These are phyloP conservation scores for Colletotrichum liriopes DNA, from an alignment of 2,329 filamentous ascomycete genomes.

Conservation along the genomic window DNA sequence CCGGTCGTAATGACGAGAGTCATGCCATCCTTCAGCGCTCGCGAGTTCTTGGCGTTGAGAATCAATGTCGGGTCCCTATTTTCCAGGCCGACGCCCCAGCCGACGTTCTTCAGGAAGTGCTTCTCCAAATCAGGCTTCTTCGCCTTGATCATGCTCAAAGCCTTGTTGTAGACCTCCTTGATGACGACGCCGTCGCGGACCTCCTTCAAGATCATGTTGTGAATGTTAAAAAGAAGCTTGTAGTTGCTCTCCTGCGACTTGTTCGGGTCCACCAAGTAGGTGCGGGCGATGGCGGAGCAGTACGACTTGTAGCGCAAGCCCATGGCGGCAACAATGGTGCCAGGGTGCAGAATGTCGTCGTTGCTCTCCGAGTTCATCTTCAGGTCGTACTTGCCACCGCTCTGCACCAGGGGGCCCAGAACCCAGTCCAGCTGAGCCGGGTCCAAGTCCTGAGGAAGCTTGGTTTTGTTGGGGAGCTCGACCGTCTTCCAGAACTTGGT, in stretches of 20 bases:
- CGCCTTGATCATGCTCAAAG: conserved; percentile 82
- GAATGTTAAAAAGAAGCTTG: conserved; percentile 86
- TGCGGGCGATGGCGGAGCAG: conserved; percentile 91
- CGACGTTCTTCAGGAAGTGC: conserved; percentile 93
- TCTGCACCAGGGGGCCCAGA: conserved; percentile 91
- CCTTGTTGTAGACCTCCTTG: conserved; percentile 94
- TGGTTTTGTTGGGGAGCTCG: conserved; percentile 78
- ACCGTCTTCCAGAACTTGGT: conserved; percentile 91
- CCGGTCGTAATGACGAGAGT: conserved; percentile 93
- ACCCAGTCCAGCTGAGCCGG: conserved; percentile 93
- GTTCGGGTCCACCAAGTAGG: conserved; percentile 96
- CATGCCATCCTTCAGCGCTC: conserved; percentile 95
- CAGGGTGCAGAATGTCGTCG: conserved; percentile 86
- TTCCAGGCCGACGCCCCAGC: conserved; percentile 94
- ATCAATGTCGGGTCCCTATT: conserved; percentile 87
- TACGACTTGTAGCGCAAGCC: conserved; percentile 97
- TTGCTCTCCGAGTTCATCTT: conserved; percentile 85
- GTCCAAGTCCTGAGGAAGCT: conserved; percentile 90
- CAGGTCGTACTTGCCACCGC: conserved; percentile 94
- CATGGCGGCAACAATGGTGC: conserved; percentile 93
- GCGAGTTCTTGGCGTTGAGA: conserved; percentile 88
- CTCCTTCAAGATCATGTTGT: conserved; percentile 92
- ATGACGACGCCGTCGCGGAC: conserved; percentile 88
- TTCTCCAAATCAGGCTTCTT: conserved; percentile 98
- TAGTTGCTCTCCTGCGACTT: conserved; percentile 96